Conservation (phyloP, 257 asterid species). For the Mitragyna speciosa region DNA sequence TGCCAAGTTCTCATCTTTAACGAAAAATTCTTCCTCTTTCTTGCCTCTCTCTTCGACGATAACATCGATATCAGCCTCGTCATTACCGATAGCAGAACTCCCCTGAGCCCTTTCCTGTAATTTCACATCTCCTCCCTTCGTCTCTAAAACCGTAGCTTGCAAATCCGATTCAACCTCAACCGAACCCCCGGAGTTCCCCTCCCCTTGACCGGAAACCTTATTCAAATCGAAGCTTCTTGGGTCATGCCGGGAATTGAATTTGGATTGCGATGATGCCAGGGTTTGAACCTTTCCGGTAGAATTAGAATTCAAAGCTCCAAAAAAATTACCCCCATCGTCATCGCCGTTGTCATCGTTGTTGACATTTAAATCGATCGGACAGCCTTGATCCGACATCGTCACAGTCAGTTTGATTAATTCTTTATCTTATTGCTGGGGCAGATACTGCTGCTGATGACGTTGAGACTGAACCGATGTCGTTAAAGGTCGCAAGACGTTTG, state of each 20-base stretch:
- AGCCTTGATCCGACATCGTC: slow-evolving; percentile 33
- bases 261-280: slow-evolving; percentile 17
- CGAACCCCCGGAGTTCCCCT: slow-evolving; percentile 8
- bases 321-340: slow-evolving; percentile 1
- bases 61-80: slow-evolving; percentile 57
- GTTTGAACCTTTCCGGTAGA: slow-evolving; percentile 2
- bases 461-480: slow-evolving; percentile 44
- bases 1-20: slow-evolving; percentile 31
- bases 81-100: slow-evolving; percentile 41
- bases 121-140: slow-evolving; percentile 36
- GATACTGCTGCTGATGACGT: slow-evolving; percentile 18
- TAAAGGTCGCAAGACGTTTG: slow-evolving; percentile 77
- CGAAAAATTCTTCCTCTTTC: slow-evolving; percentile 50
- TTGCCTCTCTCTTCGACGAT: slow-evolving; percentile 61
- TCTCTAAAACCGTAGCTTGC: slow-evolving; percentile 56
- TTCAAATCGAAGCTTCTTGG: slow-evolving; percentile 24
- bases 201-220: slow-evolving; percentile 16
- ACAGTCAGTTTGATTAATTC: slow-evolving; percentile 2
- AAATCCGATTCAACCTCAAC: slow-evolving; percentile 25
- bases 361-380: slow-evolving; percentile 66
- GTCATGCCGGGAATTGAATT: slow-evolving; percentile 1
- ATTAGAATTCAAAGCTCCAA: slow-evolving; percentile 19
- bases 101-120: slow-evolving; percentile 30
- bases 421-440: background rate
- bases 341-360: slow-evolving; percentile 51